These are phyloP conservation scores for Curvularia spicifera DNA, from an alignment of 2,329 filamentous ascomycete species.

Conservation along the genomic window DNA sequence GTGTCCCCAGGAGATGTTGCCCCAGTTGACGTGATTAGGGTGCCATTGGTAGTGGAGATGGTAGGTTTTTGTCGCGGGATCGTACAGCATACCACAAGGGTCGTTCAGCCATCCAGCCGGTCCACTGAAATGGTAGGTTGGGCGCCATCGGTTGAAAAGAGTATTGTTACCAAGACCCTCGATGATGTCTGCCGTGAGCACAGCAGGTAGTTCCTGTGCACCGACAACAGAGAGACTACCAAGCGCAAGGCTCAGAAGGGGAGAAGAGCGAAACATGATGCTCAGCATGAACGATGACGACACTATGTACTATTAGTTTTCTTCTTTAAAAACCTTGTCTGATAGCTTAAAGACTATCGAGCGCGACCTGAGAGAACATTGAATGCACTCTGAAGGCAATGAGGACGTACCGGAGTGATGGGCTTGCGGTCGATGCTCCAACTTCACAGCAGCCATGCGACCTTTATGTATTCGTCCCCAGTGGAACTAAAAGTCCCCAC, in stretches of 20 bases:
- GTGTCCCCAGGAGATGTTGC: conserved; percentile 55
- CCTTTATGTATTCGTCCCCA: conserved; percentile 25
- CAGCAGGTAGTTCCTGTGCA: conserved; percentile 36
- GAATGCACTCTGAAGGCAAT: not conserved
- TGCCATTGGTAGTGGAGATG: conserved; percentile 63
- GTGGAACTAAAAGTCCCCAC: conserved; percentile 15
- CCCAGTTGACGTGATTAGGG: conserved; percentile 56
- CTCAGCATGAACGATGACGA: conserved; percentile 4
- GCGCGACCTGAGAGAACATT: not conserved
- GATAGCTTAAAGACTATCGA: not conserved
- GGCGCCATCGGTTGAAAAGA: conserved; percentile 58
- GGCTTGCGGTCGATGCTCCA: conserved; percentile 9
- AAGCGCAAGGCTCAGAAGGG: conserved; percentile 37
- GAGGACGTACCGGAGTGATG: conserved; percentile 9
- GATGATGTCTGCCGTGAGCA: conserved; percentile 39
- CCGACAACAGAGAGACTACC: conserved; percentile 21
- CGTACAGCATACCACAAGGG: conserved; percentile 54
- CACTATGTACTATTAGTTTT: conserved; percentile 6
- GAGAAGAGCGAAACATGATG: conserved; percentile 33
- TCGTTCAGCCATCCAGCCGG: conserved; percentile 58
- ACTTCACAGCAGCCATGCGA: conserved; percentile 9
- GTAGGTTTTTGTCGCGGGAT: conserved; percentile 56
- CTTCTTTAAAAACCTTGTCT: not conserved
- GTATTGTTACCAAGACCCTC: conserved; percentile 53
- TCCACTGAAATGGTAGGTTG: conserved; percentile 55